phyloP scores from a whole-genome alignment of 2,329 filamentous ascomycete species.

The Epichloe coenophiala region DNA sequence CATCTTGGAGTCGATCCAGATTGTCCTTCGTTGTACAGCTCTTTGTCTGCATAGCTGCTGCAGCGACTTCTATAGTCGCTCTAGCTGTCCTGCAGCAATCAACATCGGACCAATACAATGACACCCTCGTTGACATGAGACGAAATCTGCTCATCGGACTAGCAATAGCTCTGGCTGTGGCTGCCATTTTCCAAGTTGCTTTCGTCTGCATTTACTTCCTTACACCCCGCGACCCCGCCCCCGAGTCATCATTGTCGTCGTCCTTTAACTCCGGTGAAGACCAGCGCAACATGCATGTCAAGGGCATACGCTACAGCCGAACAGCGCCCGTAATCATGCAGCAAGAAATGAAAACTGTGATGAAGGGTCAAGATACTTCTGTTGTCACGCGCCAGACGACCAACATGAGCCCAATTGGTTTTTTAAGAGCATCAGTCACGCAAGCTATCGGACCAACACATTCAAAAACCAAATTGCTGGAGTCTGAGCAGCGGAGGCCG shows the following conservation, averaged over 20 bases:
- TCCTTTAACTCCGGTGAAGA: constrained; percentile 16
- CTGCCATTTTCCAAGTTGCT: constrained; percentile 32
- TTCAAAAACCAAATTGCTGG: constrained; percentile 42
- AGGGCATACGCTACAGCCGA: constrained; percentile 38
- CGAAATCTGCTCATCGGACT: constrained; percentile 28
- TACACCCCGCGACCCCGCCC: constrained; percentile 18
- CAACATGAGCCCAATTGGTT: constrained; percentile 12
- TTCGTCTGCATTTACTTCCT: constrained; percentile 34
- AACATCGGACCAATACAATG: constrained; percentile 7
- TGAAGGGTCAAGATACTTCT: constrained; percentile 25
- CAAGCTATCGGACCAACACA: constrained; percentile 39
- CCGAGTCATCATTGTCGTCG: constrained; percentile 9
- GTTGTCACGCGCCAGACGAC: constrained; percentile 24
- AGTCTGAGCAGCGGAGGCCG: constrained; percentile 28
- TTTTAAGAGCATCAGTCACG: constrained; percentile 26
- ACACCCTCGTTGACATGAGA: constrained; percentile 5
- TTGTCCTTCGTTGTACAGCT: constrained; percentile 19
- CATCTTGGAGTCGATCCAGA: constrained; percentile 12
- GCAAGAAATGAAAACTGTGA: constrained; percentile 21
- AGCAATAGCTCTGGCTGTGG: constrained; percentile 30
- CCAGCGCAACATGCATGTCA: constrained; percentile 23
- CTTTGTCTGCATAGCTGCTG: constrained; percentile 29
- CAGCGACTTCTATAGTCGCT: constrained; percentile 29
- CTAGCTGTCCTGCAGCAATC: constrained; percentile 24
- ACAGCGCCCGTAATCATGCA: constrained; percentile 23